Base-by-base conservation (phyloP, 805 yeast species). In the Lipomyces sp. region DNA sequence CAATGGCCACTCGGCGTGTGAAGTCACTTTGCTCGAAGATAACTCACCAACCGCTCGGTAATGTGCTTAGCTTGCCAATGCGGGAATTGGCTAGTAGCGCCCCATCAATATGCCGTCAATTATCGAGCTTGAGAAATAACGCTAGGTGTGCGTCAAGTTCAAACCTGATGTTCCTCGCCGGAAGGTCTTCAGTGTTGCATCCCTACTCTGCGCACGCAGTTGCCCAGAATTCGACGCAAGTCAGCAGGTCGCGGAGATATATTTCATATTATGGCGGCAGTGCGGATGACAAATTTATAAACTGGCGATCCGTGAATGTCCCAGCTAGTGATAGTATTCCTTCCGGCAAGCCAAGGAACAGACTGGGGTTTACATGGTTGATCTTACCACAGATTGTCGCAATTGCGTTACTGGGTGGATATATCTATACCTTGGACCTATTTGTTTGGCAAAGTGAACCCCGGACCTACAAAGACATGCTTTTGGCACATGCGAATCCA, bases 251-350 rank as follows among this genome's bases (percentile, higher is more conserved):
- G 30, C 35, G 18, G 3, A 59, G 57, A 7, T 15, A 24, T 24
- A 7, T 55, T 13, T 55, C 64, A 24, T 55, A 37, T 30, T 61
- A 61, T 33, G 64, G 64, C n/a, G n/a, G 33, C 29, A 55, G 60
- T 33, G 6, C 13, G 6, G 64, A 61, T 30, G 64, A 61, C 33
- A 32, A 18, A 13, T 55, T 48, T 61, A 50, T 60, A 29, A 53
- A 29, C 30, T 32, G 39, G 57, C 63, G 63, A 5, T 60, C 63
- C 6, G 18, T 42, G 48, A 42, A n/a, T 42, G 10, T 7, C 35
- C 6, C 8, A 0, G 10, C 58, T 30, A 60, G 6, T 35, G 63
- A 37, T 42, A 6, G 10, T 58, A 48, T 30, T 15, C 15, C 37
- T 18, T 13, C 48, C n/a, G 48, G 18, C 48, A 24, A n/a, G 48